These are phyloP conservation scores for Annulohypoxylon moriforme DNA, from an alignment of 495 filamentous ascomycete genomes.

Conservation along the genomic window DNA sequence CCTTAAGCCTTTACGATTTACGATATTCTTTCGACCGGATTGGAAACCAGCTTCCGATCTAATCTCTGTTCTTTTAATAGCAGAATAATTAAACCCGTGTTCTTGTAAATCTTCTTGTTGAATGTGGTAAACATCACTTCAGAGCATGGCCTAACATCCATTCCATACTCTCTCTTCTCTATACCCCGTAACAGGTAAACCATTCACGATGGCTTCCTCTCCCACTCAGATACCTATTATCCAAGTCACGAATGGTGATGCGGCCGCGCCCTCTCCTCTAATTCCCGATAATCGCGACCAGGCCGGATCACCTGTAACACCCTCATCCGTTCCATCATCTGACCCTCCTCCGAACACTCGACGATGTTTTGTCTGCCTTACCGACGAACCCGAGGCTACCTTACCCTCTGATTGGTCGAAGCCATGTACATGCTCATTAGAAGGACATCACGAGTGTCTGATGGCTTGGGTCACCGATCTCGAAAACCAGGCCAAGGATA, in stretches of 20 bases:
- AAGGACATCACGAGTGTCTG: constrained; percentile 90
- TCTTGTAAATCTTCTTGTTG: background rate
- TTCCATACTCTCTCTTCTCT: background rate
- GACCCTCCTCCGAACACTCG: constrained; percentile 56
- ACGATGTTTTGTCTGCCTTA: constrained; percentile 94
- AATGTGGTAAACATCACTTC: background rate
- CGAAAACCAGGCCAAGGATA: constrained; percentile 70
- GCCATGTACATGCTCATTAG: constrained; percentile 88
- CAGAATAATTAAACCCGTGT: background rate
- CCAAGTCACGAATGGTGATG: constrained; percentile 10
- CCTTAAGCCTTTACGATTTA: background rate
- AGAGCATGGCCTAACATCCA: constrained; percentile 28
- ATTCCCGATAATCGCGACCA: constrained; percentile 31
- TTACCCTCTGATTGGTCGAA: constrained; percentile 78
- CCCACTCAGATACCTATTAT: background rate
- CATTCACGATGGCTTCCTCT: constrained; percentile 31
- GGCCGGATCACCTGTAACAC: constrained; percentile 23
- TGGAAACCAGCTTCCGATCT: background rate
- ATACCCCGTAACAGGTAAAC: background rate
- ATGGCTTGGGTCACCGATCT: constrained; percentile 90
- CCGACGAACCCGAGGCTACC: constrained; percentile 79
- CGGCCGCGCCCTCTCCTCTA: constrained; percentile 22
- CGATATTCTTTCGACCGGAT: background rate
- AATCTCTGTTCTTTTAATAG: background rate
- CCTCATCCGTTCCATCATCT: background rate